Base-by-base conservation (phyloP, 352 stramenopile genomes). In the Globisporangium cystogenes region DNA sequence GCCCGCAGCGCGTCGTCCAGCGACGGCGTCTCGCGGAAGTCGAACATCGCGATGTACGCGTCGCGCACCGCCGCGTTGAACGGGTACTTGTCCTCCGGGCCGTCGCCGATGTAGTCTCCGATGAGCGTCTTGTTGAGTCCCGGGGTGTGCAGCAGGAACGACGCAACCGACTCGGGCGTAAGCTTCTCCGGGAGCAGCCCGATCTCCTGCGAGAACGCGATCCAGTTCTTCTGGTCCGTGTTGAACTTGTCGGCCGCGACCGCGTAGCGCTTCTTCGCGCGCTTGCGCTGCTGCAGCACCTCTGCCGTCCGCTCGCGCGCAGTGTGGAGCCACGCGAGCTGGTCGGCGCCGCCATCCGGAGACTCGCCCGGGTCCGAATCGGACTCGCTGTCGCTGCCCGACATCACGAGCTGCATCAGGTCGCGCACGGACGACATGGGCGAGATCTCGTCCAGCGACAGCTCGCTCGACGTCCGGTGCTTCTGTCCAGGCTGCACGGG, bases 101-200 rank as follows among this genome's bases (percentile, higher is more conserved):
- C 95, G 59, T 98, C 97, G 26, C 90, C 87, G 5, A 99, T 78
- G 60, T 98, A 99, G 48, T 98, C 88, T 8, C 97, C 97, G 41
- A 99, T 87, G 44, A 97, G 78, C 4, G 86, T 87, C 72, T 99
- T 99, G 68, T 93, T 89, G 2, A 93, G 55, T 1, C 94, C 92
- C 0, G 93, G 86, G 1, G 95, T 98, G 24, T 96, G 83, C 46
- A 97, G 86, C 45, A 99, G 65, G 57, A 99, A 98, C 11, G 75
- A 76, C 5, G 95, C 96, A 3, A 99, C 86, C 5, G 70, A 55
- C 66, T 94, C 80, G 4, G 89, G 79, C n/a, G 93, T 90, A 53
- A 90, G 53, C 56, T 87, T 75, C 29, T 92, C 74, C 0, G 87
- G 87, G 7, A 97, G 61, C 16, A 97, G 56, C 23, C 79, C 82